Evolutionary conservation across 2,329 filamentous ascomycete genomes (phyloP), one percentile per base, ranked within the genome.

Genomic region (Aaosphaeria pasadenensis): DNA sequence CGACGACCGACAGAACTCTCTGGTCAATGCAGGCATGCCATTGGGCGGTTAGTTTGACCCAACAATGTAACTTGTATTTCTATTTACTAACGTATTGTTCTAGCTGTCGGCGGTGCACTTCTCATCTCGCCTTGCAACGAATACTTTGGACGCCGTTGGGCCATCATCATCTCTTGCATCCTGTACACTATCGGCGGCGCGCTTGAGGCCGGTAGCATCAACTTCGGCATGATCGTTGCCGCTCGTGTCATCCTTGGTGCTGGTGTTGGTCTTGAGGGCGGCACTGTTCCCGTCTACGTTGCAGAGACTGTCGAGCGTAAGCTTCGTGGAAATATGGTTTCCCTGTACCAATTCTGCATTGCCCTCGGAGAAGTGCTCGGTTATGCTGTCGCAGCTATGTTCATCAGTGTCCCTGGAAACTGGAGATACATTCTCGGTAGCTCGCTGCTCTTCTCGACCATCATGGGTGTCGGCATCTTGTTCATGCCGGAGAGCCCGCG

Each of bases 401-500:
- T 89, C 67, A 74, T 88, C 52, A 78, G 74, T n/a, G 84, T 89
- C 2, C 70, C 73, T 0, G 86, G 86, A 11, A 85, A 85, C 71
- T 89, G 86, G 86, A 78, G 86, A 35, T 88, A 83, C 64, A 89
- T 89, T 51, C 80, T 89, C 1, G 86, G 86, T 4, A 87, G 83
- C 1, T 89, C 86, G 0, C 77, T 89, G 1, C 64, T 89, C 39
- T 89, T 89, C 70, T 87, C 83, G 0, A 84, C 80, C 31, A 80
- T 82, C 57, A 81, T 84, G 74, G 68, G 78, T 24, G 48, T 75
- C 35, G 84, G 86, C 45, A 88, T 89, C 77, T 71, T 88, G 1
- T 88, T 86, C 73, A 80, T 89, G 61, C 86, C 86, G 0, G 86
- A 89, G 63, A 81, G 76, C 4, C 86, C 86, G 0, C 80, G 86